phyloP scores from a whole-genome alignment of 352 stramenopile species.

The Pythium phragmitis region DNA sequence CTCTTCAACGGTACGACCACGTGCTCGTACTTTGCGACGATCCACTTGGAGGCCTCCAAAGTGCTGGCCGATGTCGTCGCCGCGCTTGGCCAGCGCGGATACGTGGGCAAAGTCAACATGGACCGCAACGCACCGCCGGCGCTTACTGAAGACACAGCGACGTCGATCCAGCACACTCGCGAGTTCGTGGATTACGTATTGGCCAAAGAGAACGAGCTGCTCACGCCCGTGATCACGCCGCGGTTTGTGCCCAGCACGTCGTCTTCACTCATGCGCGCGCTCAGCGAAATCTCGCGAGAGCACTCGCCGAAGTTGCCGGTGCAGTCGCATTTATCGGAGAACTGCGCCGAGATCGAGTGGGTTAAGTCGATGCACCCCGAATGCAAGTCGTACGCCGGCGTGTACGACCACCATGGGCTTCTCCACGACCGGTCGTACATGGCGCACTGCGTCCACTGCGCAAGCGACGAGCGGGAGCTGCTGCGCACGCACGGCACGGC shows the following conservation, averaged over 20 bases:
- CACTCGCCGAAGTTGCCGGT: constrained; percentile 76
- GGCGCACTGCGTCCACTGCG: constrained; percentile 94
- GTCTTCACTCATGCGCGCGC: constrained; percentile 75
- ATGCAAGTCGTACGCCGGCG: constrained; percentile 73
- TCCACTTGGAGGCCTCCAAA: constrained; percentile 91
- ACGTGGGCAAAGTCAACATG: constrained; percentile 96
- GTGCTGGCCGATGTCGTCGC: constrained; percentile 87
- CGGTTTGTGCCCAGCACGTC: constrained; percentile 92
- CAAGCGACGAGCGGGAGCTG: constrained; percentile 63
- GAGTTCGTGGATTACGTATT: constrained; percentile 88
- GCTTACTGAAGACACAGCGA: constrained; percentile 85
- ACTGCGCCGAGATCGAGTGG: constrained; percentile 86
- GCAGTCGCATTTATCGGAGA: constrained; percentile 92
- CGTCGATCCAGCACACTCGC: constrained; percentile 81
- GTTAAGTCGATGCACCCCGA: constrained; percentile 82
- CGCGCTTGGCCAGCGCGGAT: constrained; percentile 85
- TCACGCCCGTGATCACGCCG: constrained; percentile 92
- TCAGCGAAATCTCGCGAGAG: constrained; percentile 80
- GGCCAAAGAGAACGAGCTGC: constrained; percentile 60
- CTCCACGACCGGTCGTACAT: constrained; percentile 91
- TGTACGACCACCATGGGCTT: constrained; percentile 85
- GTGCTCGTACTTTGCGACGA: constrained; percentile 93
- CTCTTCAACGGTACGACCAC: constrained; percentile 92
- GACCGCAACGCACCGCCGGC: constrained; percentile 87
- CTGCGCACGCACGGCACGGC: constrained; percentile 59